Base-by-base conservation (phyloP, 495 filamentous ascomycete species). In the Sordaria brevicollis region DNA sequence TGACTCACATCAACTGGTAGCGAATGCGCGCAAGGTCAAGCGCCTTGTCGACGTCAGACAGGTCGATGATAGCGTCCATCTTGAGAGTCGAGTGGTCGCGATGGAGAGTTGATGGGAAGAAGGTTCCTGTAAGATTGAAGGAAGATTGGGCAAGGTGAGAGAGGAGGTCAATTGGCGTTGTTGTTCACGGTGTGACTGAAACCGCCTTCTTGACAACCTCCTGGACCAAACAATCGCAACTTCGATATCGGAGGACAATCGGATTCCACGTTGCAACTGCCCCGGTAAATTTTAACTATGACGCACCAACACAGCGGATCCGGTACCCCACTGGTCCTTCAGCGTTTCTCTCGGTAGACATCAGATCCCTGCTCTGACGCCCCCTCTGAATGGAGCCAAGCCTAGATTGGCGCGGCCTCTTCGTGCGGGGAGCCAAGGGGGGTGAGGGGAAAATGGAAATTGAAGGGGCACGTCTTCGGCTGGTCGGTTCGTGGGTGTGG, bases 1-100 rank as follows among this genome's bases (percentile, higher is more conserved):
- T 13, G 62, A 74, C 89, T 81, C 80, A 97, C 94, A 98, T 97
- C 68, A 99, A 81, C 79, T 99, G 94, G 82, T 92, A 96, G 71
- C 95, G 92, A 79, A 99, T 99, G 76, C 94, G 94, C 49, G 89
- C 84, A 38, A 99, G 86, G 74, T 97, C 93, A 73, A 99, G 83
- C 35, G 94, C 94, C 82, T 93, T 91, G 72, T 87, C 87, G 74
- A 87, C 84, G 80, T 97, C 89, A 17, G 88, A 91, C 37, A 97
- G 87, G 79, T 97, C 93, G 74, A 98, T 95, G 65, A 93, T 88
- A 9, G 91, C 81, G 76, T 99, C 95, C 95, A 99, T 98, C 71
- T 74, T 81, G 74, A 66, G 21, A 21, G 39, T 25, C 17, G 19
- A 35, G 35, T 57, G 19, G 39, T 34, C 15, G 21, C 39, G 29